Evolutionary conservation across 257 asterid genomes (phyloP), one percentile per base, ranked within the genome.

Genomic region (Ballota nigra): DNA sequence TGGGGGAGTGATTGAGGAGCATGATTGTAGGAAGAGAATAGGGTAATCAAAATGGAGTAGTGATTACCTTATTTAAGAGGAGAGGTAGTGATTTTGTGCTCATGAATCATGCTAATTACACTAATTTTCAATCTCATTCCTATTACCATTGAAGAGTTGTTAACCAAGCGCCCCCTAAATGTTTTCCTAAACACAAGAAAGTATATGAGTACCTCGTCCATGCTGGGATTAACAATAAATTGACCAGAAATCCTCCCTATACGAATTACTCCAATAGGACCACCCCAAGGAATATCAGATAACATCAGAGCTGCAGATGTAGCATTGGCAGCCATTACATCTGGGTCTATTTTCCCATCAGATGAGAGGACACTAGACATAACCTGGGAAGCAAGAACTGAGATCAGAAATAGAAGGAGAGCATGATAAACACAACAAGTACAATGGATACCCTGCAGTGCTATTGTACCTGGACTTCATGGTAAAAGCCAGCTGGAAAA

Each of bases 221-320:
- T 88, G 78, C 89, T 94, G 61, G 99, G 99, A 79, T 94, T 94
- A 70, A 91, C 87, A 68, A 92, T 69, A 78, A 89, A 75, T 76
- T 86, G 92, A 66, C 97, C 98, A 74, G 78, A 71, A 74, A 94
- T 84, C 79, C 98, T 89, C 78, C 98, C 99, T 33, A 94, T 72
- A 22, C 99, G 95, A 78, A 94, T 86, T 34, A 94, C 89, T 71
- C 99, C 99, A 63, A 94, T 86, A n/a, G 97, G 99, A 66, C 99
- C 99, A 68, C 85, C 92, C 99, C 99, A 94, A 69, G 98, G 99
- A 66, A 94, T 86, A 83, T 94, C 99, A 12, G 98, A 89, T 78
- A 94, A 69, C 98, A 91, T 89, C 66, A 94, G 88, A 76, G 99
- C 98, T 77, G 98, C 96, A 60, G 98, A 94, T 62, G 99, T 79